Evolutionary conservation across 495 filamentous ascomycete species (phyloP).

Genomic region (Aspergillus sclerotioniger): DNA sequence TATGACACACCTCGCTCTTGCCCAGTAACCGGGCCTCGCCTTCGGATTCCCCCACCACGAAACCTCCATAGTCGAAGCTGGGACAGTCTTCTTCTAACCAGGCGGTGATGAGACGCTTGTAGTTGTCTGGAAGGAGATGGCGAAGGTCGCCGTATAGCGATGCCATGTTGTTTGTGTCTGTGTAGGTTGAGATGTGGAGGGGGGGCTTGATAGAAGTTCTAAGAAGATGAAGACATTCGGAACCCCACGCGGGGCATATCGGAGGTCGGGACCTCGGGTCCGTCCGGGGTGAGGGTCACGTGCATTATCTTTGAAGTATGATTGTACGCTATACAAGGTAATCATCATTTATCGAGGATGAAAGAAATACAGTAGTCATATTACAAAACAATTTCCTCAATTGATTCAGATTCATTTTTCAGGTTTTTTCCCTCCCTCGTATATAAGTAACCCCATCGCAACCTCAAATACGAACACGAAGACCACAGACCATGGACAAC

Average conservation of each 20-base stretch:
- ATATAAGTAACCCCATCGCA: not conserved
- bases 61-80: conserved; percentile 94
- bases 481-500: not conserved
- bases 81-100: conserved; percentile 97
- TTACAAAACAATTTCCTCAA: too few species aligned
- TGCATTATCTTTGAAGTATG: not conserved
- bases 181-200: conserved; percentile 10
- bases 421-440: not conserved
- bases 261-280: not conserved
- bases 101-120: conserved; percentile 72
- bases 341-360: too few species aligned
- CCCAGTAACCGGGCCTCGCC: conserved; percentile 81
- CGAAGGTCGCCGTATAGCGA: conserved; percentile 70
- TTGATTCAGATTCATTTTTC: too few species aligned
- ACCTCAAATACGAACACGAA: not conserved
- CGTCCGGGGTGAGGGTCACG: conserved; percentile 10
- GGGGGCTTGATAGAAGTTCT: not conserved
- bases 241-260: conserved; percentile 11
- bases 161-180: conserved; percentile 41
- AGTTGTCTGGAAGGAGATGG: conserved; percentile 79
- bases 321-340: too few species aligned
- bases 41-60: conserved; percentile 80
- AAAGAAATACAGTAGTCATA: too few species aligned
- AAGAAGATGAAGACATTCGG: not conserved
- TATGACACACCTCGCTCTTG: conserved; percentile 64